Base-by-base conservation (phyloP, 179 eudicot genomes). In the Corrigiola litoralis region DNA sequence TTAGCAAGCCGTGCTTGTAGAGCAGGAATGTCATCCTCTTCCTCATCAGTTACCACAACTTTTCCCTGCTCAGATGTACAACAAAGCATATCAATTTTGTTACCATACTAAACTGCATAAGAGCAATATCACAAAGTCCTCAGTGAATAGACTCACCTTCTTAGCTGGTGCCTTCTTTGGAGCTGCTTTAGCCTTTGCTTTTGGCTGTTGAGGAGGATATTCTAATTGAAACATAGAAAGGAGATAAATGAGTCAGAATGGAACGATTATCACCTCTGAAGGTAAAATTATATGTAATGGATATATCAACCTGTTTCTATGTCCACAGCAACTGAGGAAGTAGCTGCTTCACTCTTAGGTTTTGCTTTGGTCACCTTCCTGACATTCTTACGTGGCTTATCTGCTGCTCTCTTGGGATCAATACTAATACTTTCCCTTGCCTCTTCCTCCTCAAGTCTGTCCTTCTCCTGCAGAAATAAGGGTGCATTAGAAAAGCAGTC, bases 1-100 rank as follows among this genome's bases (percentile, higher is more conserved):
- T 85, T 86, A 45, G 92, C 98, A 42, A 90, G 82, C 11, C 96
- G 70, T 2, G 79, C 79, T 67, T 79, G 66, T n/a, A 92, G 81
- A 17, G 65, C 81, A 63, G 68, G 81, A 47, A 84, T 70, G 4
- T 83, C 84, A 31, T 73, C 87, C 4, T 81, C 87, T 1, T 77
- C 84, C 27, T 80, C 95, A 0, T 51, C 80, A 0, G 68, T 78
- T 59, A 75, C 84, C 25, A 67, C 73, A 41, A 16, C 68, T 61
- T 78, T 77, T 44, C 50, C 82, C 84, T 82, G 79, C 63, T 13
- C 10, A 68, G 21, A 33, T 55, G 6, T 6, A 5, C n/a, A 38
- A 0, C 13, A 21, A 6, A 5, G 34, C 14, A 59, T n/a, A 53
- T 34, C 20, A 23, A 38, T 42, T 5, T 38, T 21, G 13, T 42